Percentiles rank a stretch among this genome's conserved stretches.
These are phyloP conservation scores for Colletotrichum tropicicola DNA, from an alignment of 2,329 filamentous ascomycete genomes.

Conservation along the genomic window DNA sequence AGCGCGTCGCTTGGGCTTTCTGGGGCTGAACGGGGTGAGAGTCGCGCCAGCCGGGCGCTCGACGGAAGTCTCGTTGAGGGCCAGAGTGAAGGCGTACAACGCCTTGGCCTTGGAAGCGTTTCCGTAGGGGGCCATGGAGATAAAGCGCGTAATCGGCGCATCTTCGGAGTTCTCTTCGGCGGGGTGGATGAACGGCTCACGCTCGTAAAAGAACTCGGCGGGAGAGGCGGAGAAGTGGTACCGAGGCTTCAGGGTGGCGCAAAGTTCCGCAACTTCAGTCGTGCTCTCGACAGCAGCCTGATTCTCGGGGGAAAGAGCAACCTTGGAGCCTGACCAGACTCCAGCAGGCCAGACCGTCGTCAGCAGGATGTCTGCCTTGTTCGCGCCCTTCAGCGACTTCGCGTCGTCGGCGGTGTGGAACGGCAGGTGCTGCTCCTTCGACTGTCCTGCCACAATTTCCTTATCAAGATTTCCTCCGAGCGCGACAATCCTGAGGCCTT, in stretches of 20 bases:
- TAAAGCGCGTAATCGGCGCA: constrained; percentile 81
- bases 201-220: constrained; percentile 78
- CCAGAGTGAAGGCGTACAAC: constrained; percentile 81
- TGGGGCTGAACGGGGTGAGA: constrained; percentile 72
- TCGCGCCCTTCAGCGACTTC: constrained; percentile 77
- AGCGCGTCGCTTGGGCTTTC: constrained; percentile 66
- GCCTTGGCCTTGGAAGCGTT: constrained; percentile 82
- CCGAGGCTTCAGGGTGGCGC: constrained; percentile 81
- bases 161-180: constrained; percentile 54
- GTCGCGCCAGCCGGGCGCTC: constrained; percentile 77
- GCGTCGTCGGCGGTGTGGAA: constrained; percentile 82
- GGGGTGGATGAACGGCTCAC: constrained; percentile 89
- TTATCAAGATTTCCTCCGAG: constrained; percentile 79
- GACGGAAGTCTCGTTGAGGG: constrained; percentile 67
- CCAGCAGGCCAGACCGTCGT: constrained; percentile 86
- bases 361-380: constrained; percentile 85
- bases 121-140: constrained; percentile 83
- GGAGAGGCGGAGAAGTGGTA: constrained; percentile 86
- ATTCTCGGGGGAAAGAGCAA: constrained; percentile 62
- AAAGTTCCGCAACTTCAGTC: constrained; percentile 81
- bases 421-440: constrained; percentile 78
- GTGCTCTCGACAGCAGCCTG: constrained; percentile 61
- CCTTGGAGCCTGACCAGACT: constrained; percentile 75
- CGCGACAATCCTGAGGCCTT: constrained; percentile 87
- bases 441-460: constrained; percentile 67